Evolutionary conservation across 345 rosid species (phyloP), one percentile per base, ranked within the genome.

Genomic region (Heritiera fomes): DNA sequence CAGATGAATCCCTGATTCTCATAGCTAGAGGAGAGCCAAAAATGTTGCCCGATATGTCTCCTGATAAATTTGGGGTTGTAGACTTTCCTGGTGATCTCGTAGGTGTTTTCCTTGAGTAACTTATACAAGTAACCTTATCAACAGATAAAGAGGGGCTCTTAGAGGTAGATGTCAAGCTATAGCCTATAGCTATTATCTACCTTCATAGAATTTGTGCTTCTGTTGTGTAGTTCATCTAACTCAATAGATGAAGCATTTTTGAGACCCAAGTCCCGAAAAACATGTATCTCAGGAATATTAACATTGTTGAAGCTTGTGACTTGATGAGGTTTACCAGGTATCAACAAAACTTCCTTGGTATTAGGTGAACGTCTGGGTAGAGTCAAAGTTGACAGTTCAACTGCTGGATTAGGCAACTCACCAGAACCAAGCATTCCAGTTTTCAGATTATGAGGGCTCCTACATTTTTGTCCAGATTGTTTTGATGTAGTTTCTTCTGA

Each of bases 401-500:
- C 83, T 32, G 73, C 78, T 15, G 82, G 63, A 71, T 83, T 84
- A 7, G 87, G 82, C 55, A 76, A 77, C 64, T 77, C 84, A 75
- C 41, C 66, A 15, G 86, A 78, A 79, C 71, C 75, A 38, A 69
- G 63, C 65, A 82, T 84, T 61, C 79, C 84, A 10, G 74, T 78
- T 82, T 85, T 87, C 60, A 80, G 78, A 83, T 62, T 84, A 76
- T 72, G 80, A 66, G 95, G 97, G 76, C 90, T 91, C 70, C 64
- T 86, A 49, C 69, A 73, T 74, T 62, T 72, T 41, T 38, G 77
- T 75, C 79, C 65, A 56, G 74, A 47, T 78, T 81, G 92, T 87
- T 78, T 88, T 46, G 50, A 53, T 52, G 64, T 40, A 67, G 82
- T 79, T 55, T 94, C 98, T 75, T 97, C 98, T 50, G 98, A 97